Conservation (phyloP, 2,329 filamentous ascomycete genomes). For the Mariannaea sp. region DNA sequence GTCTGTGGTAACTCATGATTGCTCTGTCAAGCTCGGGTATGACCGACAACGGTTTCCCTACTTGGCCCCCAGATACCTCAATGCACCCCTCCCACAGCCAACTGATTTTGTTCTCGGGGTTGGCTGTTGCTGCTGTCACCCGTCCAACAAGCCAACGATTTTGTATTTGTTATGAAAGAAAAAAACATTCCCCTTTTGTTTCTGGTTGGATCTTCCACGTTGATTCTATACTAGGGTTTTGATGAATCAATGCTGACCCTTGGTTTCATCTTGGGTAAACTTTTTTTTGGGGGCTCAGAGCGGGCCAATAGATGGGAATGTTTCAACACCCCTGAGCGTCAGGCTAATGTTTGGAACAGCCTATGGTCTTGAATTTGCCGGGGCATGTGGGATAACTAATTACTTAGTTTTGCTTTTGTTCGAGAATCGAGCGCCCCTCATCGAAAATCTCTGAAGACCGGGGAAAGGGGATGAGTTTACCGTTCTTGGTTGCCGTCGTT, state of each 20-base stretch:
- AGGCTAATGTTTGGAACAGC: constrained; percentile 17
- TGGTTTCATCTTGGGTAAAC: constrained; percentile 34
- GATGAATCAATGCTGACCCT: constrained; percentile 24
- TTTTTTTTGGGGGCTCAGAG: constrained; percentile 23
- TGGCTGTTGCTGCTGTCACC: not conserved
- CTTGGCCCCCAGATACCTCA: not conserved
- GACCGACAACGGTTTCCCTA: constrained; percentile 19
- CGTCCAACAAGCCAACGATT: constrained; percentile 1
- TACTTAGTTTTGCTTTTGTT: constrained; percentile 34
- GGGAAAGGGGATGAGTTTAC: no score
- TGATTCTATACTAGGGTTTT: constrained; percentile 2
- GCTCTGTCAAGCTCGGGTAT: constrained; percentile 21
- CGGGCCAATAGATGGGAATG: constrained; percentile 32
- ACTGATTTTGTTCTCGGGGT: constrained; percentile 6
- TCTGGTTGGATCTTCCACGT: not conserved
- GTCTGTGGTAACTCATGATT: constrained; percentile 18
- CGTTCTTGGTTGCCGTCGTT: no score
- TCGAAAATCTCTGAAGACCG: constrained; percentile 8
- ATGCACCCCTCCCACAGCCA: constrained; percentile 11
- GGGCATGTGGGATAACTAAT: constrained; percentile 9
- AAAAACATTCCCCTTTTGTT: constrained; percentile 7
- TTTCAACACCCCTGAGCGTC: constrained; percentile 30
- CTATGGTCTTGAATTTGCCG: constrained; percentile 10
- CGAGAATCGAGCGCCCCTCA: constrained; percentile 23
- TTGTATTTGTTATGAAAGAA: no score